Evolutionary conservation across 345 rosid genomes (phyloP), one percentile per base, ranked within the genome.

Genomic region (Eucalyptus pauciflora): DNA sequence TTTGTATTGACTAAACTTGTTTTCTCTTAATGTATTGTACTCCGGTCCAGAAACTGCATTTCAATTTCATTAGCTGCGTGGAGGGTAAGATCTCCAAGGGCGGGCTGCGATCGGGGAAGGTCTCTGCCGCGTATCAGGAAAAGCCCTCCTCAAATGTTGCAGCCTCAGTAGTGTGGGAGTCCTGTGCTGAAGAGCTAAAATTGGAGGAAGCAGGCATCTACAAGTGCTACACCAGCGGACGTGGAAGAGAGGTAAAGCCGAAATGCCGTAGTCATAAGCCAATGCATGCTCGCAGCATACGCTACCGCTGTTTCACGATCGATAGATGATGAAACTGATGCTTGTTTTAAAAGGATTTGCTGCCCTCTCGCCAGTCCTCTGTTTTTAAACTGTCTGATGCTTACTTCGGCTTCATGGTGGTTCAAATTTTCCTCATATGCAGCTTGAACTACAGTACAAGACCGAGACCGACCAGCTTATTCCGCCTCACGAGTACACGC

Each of bases 31-130:
- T 24, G 24, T 25, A 41, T 12, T 31, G 31, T 37, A 11, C 29
- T 86, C 10, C 25, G 31, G 33, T 25, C 85, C 93, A 95, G 96
- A 88, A 86, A 49, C n/a, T 60, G 46, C 95, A 96, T 69, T 95
- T 90, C 89, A 51, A 83, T 69, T 93, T 96, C 85, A 93, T 95
- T 67, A 27, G 51, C 51, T 94, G 95, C 60, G 50, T 86, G 48
- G 95, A 92, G 90, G 64, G 29, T 86, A 69, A 85, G 25, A 29
- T 69, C 62, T 85, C 46, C 45, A 3, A 4, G 20, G 51, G 18
- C 8, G 46, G 46, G 48, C 83, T 41, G 14, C 48, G 4, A 50
- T 33, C 2, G 2, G 43, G 58, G 54, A 50, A 86, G 37, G 14
- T 86, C 58, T 52, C 48, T 62, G 29, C 64, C 29, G 60, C 46